Conservation (phyloP, 1,139 yeast species). For the Hyphopichia burtonii region DNA sequence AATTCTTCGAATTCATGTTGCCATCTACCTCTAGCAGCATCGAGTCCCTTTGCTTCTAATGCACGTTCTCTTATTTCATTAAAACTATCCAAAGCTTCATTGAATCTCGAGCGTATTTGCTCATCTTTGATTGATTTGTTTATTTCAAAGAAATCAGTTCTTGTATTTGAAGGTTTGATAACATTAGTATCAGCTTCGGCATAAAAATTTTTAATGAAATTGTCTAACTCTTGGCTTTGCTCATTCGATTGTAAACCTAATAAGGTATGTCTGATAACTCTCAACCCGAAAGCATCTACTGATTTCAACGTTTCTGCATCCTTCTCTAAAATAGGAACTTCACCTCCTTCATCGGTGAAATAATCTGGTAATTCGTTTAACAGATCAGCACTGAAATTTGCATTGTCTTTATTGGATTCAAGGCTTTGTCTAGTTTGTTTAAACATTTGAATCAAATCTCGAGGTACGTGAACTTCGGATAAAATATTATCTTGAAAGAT, state of each 20-base stretch:
- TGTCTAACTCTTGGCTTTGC: conserved; percentile 25
- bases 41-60: conserved; percentile 75
- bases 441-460: conserved; percentile 31
- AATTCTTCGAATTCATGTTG: conserved; percentile 74
- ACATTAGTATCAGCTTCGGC: conserved; percentile 24
- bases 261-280: conserved; percentile 76
- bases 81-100: conserved; percentile 61
- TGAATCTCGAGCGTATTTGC: conserved; percentile 57
- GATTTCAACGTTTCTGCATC: conserved; percentile 58
- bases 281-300: conserved; percentile 78
- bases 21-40: conserved; percentile 89
- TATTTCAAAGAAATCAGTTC: conserved; percentile 64
- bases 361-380: conserved; percentile 26
- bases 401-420: conserved; percentile 8
- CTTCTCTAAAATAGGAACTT: conserved; percentile 43
- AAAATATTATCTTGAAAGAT: conserved; percentile 27
- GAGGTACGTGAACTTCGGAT: conserved; percentile 31
- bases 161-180: conserved; percentile 28
- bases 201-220: conserved; percentile 37
- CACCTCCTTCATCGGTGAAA: conserved; percentile 20
- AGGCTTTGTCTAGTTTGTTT: conserved; percentile 18
- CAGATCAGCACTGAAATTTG: conserved; percentile 7
- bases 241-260: conserved; percentile 54
- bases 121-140: conserved; percentile 50
- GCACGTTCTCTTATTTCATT: conserved; percentile 75